phyloP scores from a whole-genome alignment of 805 yeast genomes.

The Metschnikowia orientalis region DNA sequence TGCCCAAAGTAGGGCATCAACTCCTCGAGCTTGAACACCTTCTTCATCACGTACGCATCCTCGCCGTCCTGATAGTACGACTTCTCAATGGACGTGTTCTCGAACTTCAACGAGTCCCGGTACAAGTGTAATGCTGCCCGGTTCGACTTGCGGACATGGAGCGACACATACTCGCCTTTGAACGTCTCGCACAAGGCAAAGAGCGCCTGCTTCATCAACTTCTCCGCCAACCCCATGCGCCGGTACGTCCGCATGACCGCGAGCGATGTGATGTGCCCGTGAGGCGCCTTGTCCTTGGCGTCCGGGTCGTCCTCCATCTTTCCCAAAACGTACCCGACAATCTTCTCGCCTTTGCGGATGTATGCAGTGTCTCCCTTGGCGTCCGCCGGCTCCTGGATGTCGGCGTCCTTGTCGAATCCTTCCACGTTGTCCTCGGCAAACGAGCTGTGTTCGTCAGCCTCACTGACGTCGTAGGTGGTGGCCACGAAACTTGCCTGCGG shows the following conservation, averaged over 20 bases:
- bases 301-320: conserved; percentile 95
- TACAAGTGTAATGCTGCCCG: conserved; percentile 91
- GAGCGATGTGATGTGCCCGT: conserved; percentile 91
- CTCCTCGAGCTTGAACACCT: conserved; percentile 56
- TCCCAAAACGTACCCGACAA: conserved; percentile 94
- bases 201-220: conserved; percentile 79
- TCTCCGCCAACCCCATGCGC: conserved; percentile 92
- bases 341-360: conserved; percentile 63
- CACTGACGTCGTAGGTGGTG: conserved; percentile 55
- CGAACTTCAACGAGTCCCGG: conserved; percentile 78
- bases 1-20: conserved; percentile 56
- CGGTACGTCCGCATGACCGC: conserved; percentile 95
- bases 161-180: conserved; percentile 75
- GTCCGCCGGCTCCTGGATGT: conserved; percentile 22
- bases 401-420: background rate
- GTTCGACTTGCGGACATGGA: conserved; percentile 92
- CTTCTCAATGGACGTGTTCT: conserved; percentile 74
- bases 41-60: conserved; percentile 94
- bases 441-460: conserved; percentile 15
- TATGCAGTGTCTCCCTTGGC: conserved; percentile 63
- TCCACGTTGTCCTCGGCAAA: conserved; percentile 9
- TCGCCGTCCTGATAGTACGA: conserved; percentile 96
- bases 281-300: conserved; percentile 66
- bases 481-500: conserved; percentile 98
- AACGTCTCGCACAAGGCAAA: conserved; percentile 78